Evolutionary conservation across 495 filamentous ascomycete species (phyloP).

Genomic region (Parachaetomium inaequale): DNA sequence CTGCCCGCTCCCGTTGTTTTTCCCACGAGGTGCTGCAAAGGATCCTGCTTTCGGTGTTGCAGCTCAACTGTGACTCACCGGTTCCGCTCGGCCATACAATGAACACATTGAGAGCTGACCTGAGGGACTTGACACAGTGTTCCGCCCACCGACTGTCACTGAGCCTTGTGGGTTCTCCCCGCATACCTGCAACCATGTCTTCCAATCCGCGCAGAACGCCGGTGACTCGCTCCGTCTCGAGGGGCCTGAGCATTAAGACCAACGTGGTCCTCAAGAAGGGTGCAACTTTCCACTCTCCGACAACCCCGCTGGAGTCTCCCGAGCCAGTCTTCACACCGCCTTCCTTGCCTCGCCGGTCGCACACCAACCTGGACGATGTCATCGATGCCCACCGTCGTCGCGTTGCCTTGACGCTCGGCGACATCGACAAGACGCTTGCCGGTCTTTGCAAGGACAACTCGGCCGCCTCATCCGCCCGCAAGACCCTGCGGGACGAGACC

Average conservation of each 20-base stretch:
- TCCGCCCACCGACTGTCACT: constrained; percentile 19
- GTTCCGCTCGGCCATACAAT: constrained; percentile 23
- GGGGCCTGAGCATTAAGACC: constrained; percentile 48
- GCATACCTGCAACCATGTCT: constrained; percentile 44
- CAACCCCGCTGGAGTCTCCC: constrained; percentile 42
- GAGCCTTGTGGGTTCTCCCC: constrained; percentile 33
- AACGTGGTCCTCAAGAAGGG: constrained; percentile 57
- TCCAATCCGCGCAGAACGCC: constrained; percentile 51
- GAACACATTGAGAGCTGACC: constrained; percentile 30
- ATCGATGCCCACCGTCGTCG: constrained; percentile 54
- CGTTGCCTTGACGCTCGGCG: constrained; percentile 46
- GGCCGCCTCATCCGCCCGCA: constrained; percentile 27
- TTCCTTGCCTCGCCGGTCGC: constrained; percentile 55
- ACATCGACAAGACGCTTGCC: constrained; percentile 49
- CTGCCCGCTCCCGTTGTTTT: neutral
- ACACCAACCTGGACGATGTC: constrained; percentile 60
- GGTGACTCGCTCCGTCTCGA: constrained; percentile 45
- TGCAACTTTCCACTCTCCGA: constrained; percentile 59
- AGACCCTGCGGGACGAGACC: constrained; percentile 44
- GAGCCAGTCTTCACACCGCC: constrained; percentile 48
- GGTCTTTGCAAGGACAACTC: constrained; percentile 31
- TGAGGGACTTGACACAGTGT: constrained; percentile 25
- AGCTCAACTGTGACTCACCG: constrained; percentile 33
- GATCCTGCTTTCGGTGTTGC: constrained; percentile 23
- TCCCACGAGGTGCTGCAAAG: constrained; percentile 4